phyloP scores from a whole-genome alignment of 768 basidiomycete genomes.

The Lentinula boryana region DNA sequence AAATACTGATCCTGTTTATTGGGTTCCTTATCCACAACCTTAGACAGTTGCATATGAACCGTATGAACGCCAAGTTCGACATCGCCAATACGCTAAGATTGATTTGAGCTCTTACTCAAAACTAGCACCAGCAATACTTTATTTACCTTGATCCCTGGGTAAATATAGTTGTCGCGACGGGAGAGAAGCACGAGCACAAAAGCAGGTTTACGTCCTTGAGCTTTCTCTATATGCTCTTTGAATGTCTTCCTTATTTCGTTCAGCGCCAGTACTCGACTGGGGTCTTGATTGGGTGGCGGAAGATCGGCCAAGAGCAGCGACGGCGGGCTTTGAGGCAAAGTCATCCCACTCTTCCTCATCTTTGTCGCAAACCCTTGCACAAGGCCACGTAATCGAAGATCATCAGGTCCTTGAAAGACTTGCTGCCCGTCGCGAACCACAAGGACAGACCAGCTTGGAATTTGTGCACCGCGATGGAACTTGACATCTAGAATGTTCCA shows the following conservation, averaged over 20 bases:
- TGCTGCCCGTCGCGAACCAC: constrained; percentile 47
- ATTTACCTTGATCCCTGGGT: constrained; percentile 70
- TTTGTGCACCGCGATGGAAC: constrained; percentile 50
- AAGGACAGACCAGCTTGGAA: constrained; percentile 61
- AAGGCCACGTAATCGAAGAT: constrained; percentile 34
- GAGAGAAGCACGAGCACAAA: constrained; percentile 72
- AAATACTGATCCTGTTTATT: constrained; percentile 74
- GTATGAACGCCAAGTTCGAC: constrained; percentile 71
- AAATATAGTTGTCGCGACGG: constrained; percentile 65
- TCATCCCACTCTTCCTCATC: constrained; percentile 55
- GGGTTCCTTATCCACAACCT: constrained; percentile 43
- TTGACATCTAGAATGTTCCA: constrained; percentile 77
- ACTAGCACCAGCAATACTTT: neutral
- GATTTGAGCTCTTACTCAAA: neutral
- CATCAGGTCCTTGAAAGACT: constrained; percentile 33
- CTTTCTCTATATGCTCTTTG: constrained; percentile 17
- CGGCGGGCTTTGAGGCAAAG: constrained; percentile 30
- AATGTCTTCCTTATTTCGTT: constrained; percentile 35
- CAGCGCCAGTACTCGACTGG: constrained; percentile 31
- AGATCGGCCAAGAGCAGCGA: constrained; percentile 29
- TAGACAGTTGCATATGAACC: constrained; percentile 61
- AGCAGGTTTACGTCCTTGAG: constrained; percentile 34
- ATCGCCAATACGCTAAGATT: constrained; percentile 55
- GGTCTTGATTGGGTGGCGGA: constrained; percentile 22
- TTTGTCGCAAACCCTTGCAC: constrained; percentile 51